Evolutionary conservation across 805 yeast genomes (phyloP), one percentile per base, ranked within the genome.

Genomic region (Pichia kluyveri): DNA sequence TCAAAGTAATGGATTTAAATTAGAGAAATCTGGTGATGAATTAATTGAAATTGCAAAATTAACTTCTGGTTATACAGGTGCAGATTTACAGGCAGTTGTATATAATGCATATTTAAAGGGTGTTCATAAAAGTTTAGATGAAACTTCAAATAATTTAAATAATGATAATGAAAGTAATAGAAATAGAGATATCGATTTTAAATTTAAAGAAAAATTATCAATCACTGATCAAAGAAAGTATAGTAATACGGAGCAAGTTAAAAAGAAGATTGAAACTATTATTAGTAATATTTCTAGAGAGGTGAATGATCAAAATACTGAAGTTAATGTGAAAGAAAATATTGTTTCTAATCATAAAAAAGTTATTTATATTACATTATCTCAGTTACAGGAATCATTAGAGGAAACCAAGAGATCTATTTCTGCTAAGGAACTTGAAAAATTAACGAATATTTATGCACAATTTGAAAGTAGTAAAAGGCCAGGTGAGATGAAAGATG

Each of bases 61-160:
- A 4, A 80, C 96, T 0, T 79, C 73, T 0, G 96, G 96, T 0
- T 90, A 76, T 56, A 85, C 96, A 14, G 96, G 96, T 15, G 99
- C 99, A 0, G 99, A 91, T 66, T 69, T 91, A 61, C 98, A 90
- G 65, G 96, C 96, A 0, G 65, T 91, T 43, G 82, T 89, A 39
- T 91, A 89, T 64, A 93, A 88, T 65, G 96, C 97, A 0, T 88
- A 90, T 62, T 71, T 91, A 60, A 83, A 82, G 55, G 95, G 96
- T 14, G 89, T 85, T 7, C 93, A 86, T 60, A 75, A 78, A 36
- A 80, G 76, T 54, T 74, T 89, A 54, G 78, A 76, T 12, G 30
- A 32, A 6, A 60, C 67, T 5, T 72, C 75, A 14, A 36, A 41
- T 26, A 41, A n/a, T 5, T 19, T 18, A 18, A 10, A 17, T 15